Evolutionary conservation across 1,139 yeast species (phyloP).

Genomic region (Kodamaea suecica): DNA sequence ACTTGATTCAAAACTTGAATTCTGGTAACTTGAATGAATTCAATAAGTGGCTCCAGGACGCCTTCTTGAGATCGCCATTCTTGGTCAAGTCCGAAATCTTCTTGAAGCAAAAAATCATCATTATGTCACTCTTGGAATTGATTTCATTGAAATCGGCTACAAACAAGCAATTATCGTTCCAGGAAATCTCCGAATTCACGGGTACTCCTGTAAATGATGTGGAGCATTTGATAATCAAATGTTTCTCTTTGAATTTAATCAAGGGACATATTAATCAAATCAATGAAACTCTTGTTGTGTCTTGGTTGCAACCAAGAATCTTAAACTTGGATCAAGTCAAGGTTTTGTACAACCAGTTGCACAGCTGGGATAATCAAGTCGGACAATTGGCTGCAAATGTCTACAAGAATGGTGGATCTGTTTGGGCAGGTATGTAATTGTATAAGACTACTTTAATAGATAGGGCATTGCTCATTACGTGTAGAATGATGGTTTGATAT

Average conservation of each 20-base stretch:
- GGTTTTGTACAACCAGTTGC: constrained; percentile 69
- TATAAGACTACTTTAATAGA: too few relatives aligned
- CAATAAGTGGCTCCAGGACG: constrained; percentile 44
- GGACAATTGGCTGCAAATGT: constrained; percentile 54
- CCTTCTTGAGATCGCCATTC: constrained; percentile 50
- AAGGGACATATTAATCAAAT: constrained; percentile 90
- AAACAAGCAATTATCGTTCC: constrained; percentile 69
- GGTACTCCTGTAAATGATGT: constrained; percentile 72
- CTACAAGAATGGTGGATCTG: constrained; percentile 34
- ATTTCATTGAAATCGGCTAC: constrained; percentile 77
- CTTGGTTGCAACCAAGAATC: constrained; percentile 96
- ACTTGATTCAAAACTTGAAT: constrained; percentile 67
- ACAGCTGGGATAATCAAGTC: constrained; percentile 76
- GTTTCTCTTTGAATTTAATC: constrained; percentile 77
- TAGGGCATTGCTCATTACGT: too few relatives aligned
- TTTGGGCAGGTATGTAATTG: constrained; percentile 39
- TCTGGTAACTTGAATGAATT: constrained; percentile 71
- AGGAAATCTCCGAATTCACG: constrained; percentile 68
- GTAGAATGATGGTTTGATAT: too few relatives aligned
- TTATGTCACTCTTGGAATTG: constrained; percentile 87
- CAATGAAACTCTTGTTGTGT: constrained; percentile 68
- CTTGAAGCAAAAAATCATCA: constrained; percentile 84
- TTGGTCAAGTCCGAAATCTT: constrained; percentile 61
- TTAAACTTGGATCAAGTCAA: constrained; percentile 78
- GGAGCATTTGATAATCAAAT: constrained; percentile 88